Conservation (phyloP, 2,329 filamentous ascomycete genomes). For the Exophiala oligosperma region DNA sequence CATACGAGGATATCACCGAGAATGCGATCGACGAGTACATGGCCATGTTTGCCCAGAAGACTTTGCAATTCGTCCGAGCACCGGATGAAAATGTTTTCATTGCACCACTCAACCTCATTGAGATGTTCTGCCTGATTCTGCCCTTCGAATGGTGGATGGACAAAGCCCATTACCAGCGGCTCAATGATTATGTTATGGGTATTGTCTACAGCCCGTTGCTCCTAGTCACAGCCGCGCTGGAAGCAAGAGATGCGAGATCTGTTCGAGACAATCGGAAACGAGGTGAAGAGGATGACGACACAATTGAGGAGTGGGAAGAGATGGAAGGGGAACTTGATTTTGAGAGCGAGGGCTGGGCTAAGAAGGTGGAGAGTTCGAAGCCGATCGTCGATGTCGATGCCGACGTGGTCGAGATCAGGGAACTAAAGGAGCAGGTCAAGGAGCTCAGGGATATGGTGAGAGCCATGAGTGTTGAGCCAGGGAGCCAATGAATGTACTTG, state of each 20-base stretch:
- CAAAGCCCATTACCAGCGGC: conserved; percentile 67
- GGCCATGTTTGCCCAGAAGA: conserved; percentile 88
- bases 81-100: conserved; percentile 99
- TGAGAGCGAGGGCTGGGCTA: conserved; percentile 80
- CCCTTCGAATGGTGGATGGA: conserved; percentile 96
- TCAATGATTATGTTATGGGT: conserved; percentile 90
- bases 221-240: conserved; percentile 71
- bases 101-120: conserved; percentile 89
- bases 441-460: conserved; percentile 58
- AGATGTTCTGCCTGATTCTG: conserved; percentile 74
- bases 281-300: conserved; percentile 88
- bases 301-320: conserved; percentile 91
- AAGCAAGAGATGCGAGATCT: conserved; percentile 63
- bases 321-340: conserved; percentile 71
- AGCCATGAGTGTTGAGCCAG: conserved; percentile 19
- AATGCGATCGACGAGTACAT: conserved; percentile 95
- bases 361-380: conserved; percentile 72
- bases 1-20: conserved; percentile 91
- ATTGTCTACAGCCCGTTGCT: conserved; percentile 82
- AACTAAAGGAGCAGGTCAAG: conserved; percentile 54
- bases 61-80: conserved; percentile 93
- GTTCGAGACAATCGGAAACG: conserved; percentile 73
- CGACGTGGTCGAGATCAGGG: conserved; percentile 64
- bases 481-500: background rate
- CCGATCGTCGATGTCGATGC: conserved; percentile 81